Evolutionary conservation across 352 stramenopile species (phyloP).

Genomic region (Globisporangium spinosum): DNA sequence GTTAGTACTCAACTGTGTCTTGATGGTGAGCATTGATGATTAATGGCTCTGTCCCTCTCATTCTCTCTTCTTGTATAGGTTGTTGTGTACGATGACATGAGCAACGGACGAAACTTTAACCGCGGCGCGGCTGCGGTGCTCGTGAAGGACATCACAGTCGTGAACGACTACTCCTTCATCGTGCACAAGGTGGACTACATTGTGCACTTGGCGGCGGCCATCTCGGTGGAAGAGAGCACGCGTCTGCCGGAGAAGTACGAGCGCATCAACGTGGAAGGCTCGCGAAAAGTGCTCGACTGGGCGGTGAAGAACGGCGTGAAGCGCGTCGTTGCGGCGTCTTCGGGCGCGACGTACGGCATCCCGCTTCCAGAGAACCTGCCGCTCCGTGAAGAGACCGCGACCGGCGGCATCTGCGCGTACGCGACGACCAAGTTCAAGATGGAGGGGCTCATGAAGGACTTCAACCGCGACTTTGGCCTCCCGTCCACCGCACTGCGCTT

Average conservation of each 20-base stretch:
- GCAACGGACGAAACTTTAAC: constrained; percentile 87
- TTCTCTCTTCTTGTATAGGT: constrained; percentile 32
- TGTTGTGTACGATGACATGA: constrained; percentile 87
- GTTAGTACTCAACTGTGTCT: neutral
- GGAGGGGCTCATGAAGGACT: constrained; percentile 75
- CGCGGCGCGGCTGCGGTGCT: constrained; percentile 61
- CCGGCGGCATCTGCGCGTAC: constrained; percentile 76
- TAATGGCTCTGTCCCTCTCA: neutral
- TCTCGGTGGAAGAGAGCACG: constrained; percentile 85
- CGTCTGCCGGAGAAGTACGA: constrained; percentile 85
- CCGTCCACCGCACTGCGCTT: constrained; percentile 76
- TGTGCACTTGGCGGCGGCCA: constrained; percentile 77
- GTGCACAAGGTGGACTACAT: constrained; percentile 85
- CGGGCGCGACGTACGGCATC: constrained; percentile 70
- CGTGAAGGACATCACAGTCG: constrained; percentile 81
- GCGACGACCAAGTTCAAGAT: constrained; percentile 85
- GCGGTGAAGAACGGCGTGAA: constrained; percentile 69
- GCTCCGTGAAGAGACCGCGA: constrained; percentile 66
- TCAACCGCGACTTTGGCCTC: constrained; percentile 63
- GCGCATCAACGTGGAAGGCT: constrained; percentile 81
- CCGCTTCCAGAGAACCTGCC: constrained; percentile 63
- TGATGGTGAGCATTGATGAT: neutral
- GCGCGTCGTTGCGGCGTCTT: constrained; percentile 75
- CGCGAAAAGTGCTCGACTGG: constrained; percentile 80
- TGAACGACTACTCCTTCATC: constrained; percentile 77